phyloP scores from a whole-genome alignment of 257 asterid genomes.

The Pogostemon cablin region DNA sequence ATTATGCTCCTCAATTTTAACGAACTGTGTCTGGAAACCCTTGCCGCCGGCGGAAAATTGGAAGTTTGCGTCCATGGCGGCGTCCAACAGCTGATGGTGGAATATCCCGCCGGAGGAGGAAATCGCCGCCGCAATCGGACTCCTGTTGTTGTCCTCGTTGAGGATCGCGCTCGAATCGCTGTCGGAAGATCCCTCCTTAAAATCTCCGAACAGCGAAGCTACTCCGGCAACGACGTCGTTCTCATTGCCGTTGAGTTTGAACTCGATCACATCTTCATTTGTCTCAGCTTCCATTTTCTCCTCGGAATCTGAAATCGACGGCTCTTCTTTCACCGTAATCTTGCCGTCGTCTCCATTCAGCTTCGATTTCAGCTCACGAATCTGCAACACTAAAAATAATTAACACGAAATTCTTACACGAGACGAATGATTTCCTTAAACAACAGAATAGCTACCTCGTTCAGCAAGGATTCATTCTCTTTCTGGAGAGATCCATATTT shows the following conservation, averaged over 20 bases:
- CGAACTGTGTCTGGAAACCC: slow-evolving; percentile 54
- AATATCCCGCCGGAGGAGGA: slow-evolving; percentile 51
- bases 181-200: slow-evolving; percentile 78
- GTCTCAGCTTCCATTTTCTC: slow-evolving; percentile 31
- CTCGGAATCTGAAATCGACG: slow-evolving; percentile 50
- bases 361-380: slow-evolving; percentile 64
- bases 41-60: slow-evolving; percentile 45
- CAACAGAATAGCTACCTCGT: slow-evolving; percentile 48
- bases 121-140: slow-evolving; percentile 55
- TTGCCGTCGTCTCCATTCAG: slow-evolving; percentile 46
- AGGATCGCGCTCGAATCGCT: slow-evolving; percentile 82
- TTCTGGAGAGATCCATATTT: slow-evolving; percentile 53
- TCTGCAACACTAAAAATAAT: slow-evolving; percentile 35
- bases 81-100: slow-evolving; percentile 40
- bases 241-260: slow-evolving; percentile 37
- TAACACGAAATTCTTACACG: background rate
- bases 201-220: slow-evolving; percentile 44
- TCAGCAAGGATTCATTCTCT: slow-evolving; percentile 64
- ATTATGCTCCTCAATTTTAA: slow-evolving; percentile 82
- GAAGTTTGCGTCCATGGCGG: slow-evolving; percentile 28
- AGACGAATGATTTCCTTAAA: background rate
- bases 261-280: slow-evolving; percentile 36
- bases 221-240: background rate
- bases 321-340: slow-evolving; percentile 58
- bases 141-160: slow-evolving; percentile 60